Evolutionary conservation across 352 stramenopile species (phyloP).

Genomic region (Phytophthora ramorum): DNA sequence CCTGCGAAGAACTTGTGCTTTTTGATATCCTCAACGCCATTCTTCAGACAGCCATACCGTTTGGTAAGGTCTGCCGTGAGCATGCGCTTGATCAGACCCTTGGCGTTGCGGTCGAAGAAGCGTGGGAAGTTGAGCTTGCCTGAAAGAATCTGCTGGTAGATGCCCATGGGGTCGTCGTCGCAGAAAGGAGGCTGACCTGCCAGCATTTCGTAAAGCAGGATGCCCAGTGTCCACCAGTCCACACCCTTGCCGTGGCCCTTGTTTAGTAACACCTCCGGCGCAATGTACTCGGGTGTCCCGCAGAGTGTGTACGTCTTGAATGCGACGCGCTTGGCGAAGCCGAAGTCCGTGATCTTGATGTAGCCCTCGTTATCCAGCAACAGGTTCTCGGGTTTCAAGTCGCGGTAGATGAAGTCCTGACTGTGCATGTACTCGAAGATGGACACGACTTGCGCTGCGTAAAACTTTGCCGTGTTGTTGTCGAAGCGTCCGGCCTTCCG

Average conservation of each 20-base stretch:
- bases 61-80: conserved; percentile 96
- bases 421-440: conserved; percentile 98
- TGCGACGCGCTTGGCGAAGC: conserved; percentile 93
- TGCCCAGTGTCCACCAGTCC: conserved; percentile 97
- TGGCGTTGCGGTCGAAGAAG: conserved; percentile 96
- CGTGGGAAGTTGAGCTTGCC: conserved; percentile 95
- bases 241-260: conserved; percentile 92
- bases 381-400: conserved; percentile 96
- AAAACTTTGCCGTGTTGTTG: conserved; percentile 93
- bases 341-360: conserved; percentile 97
- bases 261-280: conserved; percentile 91
- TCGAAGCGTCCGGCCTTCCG: conserved; percentile 94
- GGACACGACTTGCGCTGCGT: conserved; percentile 93
- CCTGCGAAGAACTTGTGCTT: conserved; percentile 96
- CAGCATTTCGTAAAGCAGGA: conserved; percentile 98
- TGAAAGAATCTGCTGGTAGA: conserved; percentile 96
- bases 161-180: conserved; percentile 96
- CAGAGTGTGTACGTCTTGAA: conserved; percentile 97
- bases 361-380: conserved; percentile 95
- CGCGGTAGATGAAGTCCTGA: conserved; percentile 98
- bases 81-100: conserved; percentile 97
- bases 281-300: conserved; percentile 94
- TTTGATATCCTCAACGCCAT: conserved; percentile 96
- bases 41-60: conserved; percentile 97
- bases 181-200: conserved; percentile 96